Percentiles rank a stretch among this genome's conserved stretches.
These are phyloP conservation scores for Ogataea parapolymorpha DNA, from an alignment of 805 yeast species.

Conservation along the genomic window DNA sequence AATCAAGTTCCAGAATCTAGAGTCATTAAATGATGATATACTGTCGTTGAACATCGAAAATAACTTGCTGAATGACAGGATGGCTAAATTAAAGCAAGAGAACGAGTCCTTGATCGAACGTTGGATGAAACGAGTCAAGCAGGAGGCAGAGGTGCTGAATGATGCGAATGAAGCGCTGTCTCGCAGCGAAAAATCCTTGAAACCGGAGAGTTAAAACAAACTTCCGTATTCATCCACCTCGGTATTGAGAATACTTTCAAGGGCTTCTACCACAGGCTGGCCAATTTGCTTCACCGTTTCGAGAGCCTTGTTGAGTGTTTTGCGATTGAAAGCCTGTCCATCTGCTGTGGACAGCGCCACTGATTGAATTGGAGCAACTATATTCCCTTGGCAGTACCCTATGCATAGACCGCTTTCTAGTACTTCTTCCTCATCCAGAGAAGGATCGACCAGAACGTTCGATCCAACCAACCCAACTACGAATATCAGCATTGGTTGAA, in stretches of 20 bases:
- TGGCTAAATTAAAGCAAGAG: constrained; percentile 34
- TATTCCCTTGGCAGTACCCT: constrained; percentile 65
- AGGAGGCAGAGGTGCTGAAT: constrained; percentile 42
- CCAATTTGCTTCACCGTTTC: constrained; percentile 59
- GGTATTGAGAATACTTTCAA: constrained; percentile 45
- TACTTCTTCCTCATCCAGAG: constrained; percentile 83
- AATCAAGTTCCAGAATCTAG: constrained; percentile 44
- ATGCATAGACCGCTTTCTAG: constrained; percentile 78
- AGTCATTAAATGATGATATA: constrained; percentile 48
- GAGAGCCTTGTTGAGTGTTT: constrained; percentile 50
- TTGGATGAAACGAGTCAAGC: constrained; percentile 42
- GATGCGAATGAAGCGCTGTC: constrained; percentile 36
- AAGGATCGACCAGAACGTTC: constrained; percentile 76
- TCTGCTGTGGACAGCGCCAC: constrained; percentile 52
- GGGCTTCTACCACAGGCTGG: constrained; percentile 55
- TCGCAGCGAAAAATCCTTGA: constrained; percentile 11
- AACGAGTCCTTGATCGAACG: constrained; percentile 38
- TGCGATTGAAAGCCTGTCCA: constrained; percentile 54
- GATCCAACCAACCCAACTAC: constrained; percentile 72
- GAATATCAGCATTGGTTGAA: constrained; percentile 73
- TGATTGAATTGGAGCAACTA: constrained; percentile 71
- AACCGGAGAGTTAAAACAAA: constrained; percentile 13
- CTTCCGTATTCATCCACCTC: constrained; percentile 29
- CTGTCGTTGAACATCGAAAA: constrained; percentile 48
- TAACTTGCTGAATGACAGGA: constrained; percentile 38